phyloP scores from a whole-genome alignment of 176 grass and related monocot species.

The Bromus sterilis region DNA sequence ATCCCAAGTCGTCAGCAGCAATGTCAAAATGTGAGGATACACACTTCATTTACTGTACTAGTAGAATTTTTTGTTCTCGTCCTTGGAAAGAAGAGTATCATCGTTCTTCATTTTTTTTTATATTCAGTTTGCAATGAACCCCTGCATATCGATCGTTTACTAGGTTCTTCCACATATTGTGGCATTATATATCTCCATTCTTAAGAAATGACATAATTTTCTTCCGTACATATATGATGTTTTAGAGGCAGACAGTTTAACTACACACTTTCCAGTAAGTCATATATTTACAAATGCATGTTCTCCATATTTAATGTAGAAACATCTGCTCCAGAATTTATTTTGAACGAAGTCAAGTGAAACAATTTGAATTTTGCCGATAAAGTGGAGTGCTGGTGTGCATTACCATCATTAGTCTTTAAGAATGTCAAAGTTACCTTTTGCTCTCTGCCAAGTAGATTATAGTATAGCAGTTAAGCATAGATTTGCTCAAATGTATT shows the following conservation, averaged over 20 bases:
- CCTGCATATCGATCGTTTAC: not conserved
- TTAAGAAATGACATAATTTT: not conserved
- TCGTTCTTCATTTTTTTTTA: not conserved
- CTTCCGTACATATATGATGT: not conserved
- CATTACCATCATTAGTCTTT: not conserved
- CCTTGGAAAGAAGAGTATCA: not conserved
- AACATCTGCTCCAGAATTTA: too few species aligned
- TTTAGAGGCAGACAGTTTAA: not conserved
- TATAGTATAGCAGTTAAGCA: too few species aligned
- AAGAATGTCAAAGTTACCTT: not conserved
- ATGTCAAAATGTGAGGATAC: constrained; percentile 49
- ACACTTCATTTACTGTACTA: not conserved
- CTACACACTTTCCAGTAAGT: not conserved
- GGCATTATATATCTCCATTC: not conserved
- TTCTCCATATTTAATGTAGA: too few species aligned
- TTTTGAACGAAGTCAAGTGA: too few species aligned
- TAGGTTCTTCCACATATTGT: not conserved
- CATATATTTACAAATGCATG: too few species aligned
- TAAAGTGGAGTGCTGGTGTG: too few species aligned
- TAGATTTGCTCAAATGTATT: not conserved
- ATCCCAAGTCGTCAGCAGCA: constrained; percentile 48
- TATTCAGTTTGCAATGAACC: not conserved
- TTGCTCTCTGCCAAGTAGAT: too few species aligned
- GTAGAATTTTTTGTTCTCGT: not conserved
- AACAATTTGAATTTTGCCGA: too few species aligned